Conservation (phyloP, 148 eudicot genomes). For the Silene uniflora region DNA sequence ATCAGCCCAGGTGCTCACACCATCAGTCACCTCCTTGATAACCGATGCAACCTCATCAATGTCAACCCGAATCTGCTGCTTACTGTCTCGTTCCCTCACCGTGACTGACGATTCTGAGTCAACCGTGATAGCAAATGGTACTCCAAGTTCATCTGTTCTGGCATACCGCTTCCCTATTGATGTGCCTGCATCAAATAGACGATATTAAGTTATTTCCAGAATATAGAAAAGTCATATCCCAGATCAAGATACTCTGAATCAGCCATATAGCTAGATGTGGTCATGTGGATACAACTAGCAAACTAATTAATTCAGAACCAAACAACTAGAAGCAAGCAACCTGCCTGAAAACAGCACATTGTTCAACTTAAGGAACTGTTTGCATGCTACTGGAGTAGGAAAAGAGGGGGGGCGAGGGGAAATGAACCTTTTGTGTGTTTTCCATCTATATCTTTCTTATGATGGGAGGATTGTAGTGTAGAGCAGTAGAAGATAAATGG, state of each 20-base stretch:
- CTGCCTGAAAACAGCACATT: no score
- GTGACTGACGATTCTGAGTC: slow-evolving; percentile 72
- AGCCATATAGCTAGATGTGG: neutral
- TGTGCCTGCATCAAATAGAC: slow-evolving; percentile 47
- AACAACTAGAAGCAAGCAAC: no score
- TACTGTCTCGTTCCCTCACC: slow-evolving; percentile 80
- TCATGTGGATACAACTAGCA: neutral
- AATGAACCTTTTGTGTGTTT: no score
- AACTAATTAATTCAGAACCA: no score
- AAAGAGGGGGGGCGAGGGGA: no score
- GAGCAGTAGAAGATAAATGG: no score
- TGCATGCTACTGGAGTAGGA: no score
- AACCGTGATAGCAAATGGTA: slow-evolving; percentile 84
- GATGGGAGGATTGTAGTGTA: no score
- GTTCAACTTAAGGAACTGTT: no score
- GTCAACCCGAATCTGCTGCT: slow-evolving; percentile 74
- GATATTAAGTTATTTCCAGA: neutral
- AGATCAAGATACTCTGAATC: neutral
- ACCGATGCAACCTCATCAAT: slow-evolving; percentile 69
- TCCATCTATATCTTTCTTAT: no score
- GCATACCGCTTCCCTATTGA: slow-evolving; percentile 91
- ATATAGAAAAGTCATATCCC: neutral
- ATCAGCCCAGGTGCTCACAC: slow-evolving; percentile 78
- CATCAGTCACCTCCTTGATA: slow-evolving; percentile 68
- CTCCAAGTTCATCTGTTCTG: slow-evolving; percentile 89